Evolutionary conservation across 2,329 filamentous ascomycete genomes (phyloP).

Genomic region (Talaromyces amestolkiae): DNA sequence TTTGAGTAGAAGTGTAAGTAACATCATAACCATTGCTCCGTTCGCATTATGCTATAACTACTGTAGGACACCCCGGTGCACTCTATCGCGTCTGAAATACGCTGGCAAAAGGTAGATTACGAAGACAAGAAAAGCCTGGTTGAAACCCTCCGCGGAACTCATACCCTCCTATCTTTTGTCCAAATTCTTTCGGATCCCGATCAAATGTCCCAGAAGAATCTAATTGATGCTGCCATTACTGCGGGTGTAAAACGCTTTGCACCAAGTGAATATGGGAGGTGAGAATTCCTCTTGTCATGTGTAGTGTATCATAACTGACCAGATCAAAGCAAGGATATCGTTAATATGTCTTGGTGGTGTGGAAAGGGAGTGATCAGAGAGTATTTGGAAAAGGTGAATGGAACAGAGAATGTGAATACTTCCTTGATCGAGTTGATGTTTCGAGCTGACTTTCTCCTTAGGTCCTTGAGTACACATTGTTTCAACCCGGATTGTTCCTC

Average conservation of each 20-base stretch:
- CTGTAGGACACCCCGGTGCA: background rate
- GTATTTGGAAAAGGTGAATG: constrained; percentile 8
- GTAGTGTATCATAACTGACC: background rate
- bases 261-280: constrained; percentile 15
- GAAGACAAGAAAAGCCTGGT: background rate
- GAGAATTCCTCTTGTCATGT: background rate
- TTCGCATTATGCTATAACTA: background rate
- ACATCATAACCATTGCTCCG: background rate
- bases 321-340: background rate
- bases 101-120: constrained; percentile 7
- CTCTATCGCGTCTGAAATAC: background rate
- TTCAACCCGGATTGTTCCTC: constrained; percentile 14
- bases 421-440: background rate
- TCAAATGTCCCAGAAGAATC: constrained; percentile 12
- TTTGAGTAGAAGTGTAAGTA: background rate
- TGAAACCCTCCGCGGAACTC: constrained; percentile 3
- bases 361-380: constrained; percentile 1
- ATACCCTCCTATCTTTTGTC: constrained; percentile 15
- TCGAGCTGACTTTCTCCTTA: background rate
- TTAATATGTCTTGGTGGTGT: constrained; percentile 1
- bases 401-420: background rate
- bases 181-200: constrained; percentile 4
- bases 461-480: constrained; percentile 14
- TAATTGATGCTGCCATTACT: constrained; percentile 10
- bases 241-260: constrained; percentile 15